Conservation (phyloP, 768 basidiomycete species). For the Pulveroboletus sp. region DNA sequence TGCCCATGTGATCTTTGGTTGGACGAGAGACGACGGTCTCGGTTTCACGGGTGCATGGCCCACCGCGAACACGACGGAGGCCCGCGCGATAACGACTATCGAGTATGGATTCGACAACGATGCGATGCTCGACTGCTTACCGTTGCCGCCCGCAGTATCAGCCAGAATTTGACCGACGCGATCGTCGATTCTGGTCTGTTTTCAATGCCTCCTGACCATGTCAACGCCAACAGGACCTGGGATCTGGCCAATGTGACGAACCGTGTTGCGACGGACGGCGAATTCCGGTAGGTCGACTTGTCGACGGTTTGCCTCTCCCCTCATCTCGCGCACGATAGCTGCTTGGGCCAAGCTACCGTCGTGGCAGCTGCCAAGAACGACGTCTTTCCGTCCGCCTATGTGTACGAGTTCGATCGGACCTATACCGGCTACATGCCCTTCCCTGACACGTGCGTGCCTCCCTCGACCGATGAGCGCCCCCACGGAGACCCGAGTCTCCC, state of each 20-base stretch:
- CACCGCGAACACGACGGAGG: constrained; percentile 9
- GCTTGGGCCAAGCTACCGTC: constrained; percentile 46
- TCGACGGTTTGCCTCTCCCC: neutral
- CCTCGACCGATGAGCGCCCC: constrained; percentile 38
- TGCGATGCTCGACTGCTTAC: neutral
- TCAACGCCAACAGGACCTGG: constrained; percentile 3
- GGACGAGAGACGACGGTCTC: constrained; percentile 49
- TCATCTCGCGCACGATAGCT: neutral
- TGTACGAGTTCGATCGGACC: constrained; percentile 47
- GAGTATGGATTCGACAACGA: neutral
- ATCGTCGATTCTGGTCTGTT: constrained; percentile 5
- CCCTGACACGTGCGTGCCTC: constrained; percentile 42
- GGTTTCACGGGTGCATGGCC: constrained; percentile 41
- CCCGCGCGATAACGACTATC: neutral
- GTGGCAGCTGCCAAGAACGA: constrained; percentile 40
- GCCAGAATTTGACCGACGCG: neutral
- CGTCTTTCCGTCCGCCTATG: constrained; percentile 40
- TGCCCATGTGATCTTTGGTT: constrained; percentile 46
- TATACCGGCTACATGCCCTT: constrained; percentile 45
- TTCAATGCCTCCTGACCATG: neutral
- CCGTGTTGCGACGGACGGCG: constrained; percentile 8
- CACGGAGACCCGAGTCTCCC: constrained; percentile 44
- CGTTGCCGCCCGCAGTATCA: neutral
- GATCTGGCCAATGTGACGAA: constrained; percentile 1
- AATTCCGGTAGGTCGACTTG: constrained; percentile 1